Evolutionary conservation across 2,329 filamentous ascomycete genomes (phyloP), one percentile per base, ranked within the genome.

Genomic region (Neopestalotiopsis sp.): DNA sequence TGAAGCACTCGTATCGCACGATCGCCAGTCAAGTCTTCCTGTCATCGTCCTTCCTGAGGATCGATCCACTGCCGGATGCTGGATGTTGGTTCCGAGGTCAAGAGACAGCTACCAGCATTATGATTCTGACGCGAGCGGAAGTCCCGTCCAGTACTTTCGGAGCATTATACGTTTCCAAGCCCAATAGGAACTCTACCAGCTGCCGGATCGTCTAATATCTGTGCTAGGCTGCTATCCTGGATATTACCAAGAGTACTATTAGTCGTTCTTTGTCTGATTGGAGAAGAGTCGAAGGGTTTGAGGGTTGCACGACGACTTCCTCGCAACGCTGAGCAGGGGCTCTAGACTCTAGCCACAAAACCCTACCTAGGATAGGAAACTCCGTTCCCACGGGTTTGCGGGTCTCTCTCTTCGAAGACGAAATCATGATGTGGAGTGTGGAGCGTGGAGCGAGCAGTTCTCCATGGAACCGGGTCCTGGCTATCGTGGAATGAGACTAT

Each of bases 291-390:
- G 17, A 20, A 38, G 45, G 17, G n/a, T 53, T 53, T 17, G 9
- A 20, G 14, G 45, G n/a, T 9, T n/a, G 20, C 17, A 28, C 24
- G 24, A 28, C 24, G 24, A 28, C 24, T 28, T 53, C 45, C 3
- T 53, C 45, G 45, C n/a, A 24, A 53, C n/a, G 45, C 45, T 53
- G 45, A 53, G 45, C 45, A 53, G 45, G 45, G 45, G 45, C 45
- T 9, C 17, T 7, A n/a, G 5, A 20, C 5, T 53, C 45, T 17
- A 53, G 45, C 45, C 45, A 24, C 45, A 53, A 53, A 53, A 53
- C 14, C 45, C n/a, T 53, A n/a, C 45, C 45, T 17, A 20, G 17
- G 13, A n/a, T 49, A 5, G 42, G 45, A n/a, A 53, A 24, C 20
- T 53, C 45, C 45, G 45, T 53, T 17, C 9, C 45, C n/a, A 38